Evolutionary conservation across 371 early-diverging fungal genomes (phyloP).

Genomic region (Sporodiniella umbellata): DNA sequence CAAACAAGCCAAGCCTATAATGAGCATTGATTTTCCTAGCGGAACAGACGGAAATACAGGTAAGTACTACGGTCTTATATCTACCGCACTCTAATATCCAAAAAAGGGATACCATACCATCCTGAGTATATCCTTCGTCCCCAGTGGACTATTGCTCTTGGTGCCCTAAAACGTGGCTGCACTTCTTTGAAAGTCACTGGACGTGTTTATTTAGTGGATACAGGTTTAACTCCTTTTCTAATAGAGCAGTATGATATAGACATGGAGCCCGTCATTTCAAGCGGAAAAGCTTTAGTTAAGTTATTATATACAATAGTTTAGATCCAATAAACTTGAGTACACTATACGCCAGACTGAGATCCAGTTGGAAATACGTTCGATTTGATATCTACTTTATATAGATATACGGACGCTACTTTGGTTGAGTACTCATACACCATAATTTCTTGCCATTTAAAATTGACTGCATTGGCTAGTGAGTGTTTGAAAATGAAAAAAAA

Average conservation of each 20-base stretch:
- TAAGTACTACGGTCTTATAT: constrained; percentile 8
- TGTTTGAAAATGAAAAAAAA: too few species aligned
- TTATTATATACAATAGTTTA: too few species aligned
- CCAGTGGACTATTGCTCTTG: constrained; percentile 76
- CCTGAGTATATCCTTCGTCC: constrained; percentile 45
- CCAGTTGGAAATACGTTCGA: too few species aligned
- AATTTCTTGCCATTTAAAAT: too few species aligned
- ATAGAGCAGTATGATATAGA: constrained; percentile 63
- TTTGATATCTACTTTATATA: too few species aligned
- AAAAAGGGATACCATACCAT: constrained; percentile 11
- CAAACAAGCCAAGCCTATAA: constrained; percentile 56
- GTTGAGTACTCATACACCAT: too few species aligned
- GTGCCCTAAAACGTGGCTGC: constrained; percentile 70
- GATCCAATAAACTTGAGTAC: too few species aligned
- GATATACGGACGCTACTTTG: too few species aligned
- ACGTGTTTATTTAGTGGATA: constrained; percentile 73
- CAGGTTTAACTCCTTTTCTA: constrained; percentile 68
- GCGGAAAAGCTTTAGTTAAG: constrained; percentile 69
- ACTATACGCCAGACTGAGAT: too few species aligned
- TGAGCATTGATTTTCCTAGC: constrained; percentile 73
- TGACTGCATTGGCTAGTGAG: too few species aligned
- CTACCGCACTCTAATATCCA: not conserved
- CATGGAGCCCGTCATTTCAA: constrained; percentile 63
- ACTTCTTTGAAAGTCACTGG: constrained; percentile 56
- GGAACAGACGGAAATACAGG: constrained; percentile 62